Conservation (phyloP, 768 basidiomycete species). For the Gloeophyllum trabeum region DNA sequence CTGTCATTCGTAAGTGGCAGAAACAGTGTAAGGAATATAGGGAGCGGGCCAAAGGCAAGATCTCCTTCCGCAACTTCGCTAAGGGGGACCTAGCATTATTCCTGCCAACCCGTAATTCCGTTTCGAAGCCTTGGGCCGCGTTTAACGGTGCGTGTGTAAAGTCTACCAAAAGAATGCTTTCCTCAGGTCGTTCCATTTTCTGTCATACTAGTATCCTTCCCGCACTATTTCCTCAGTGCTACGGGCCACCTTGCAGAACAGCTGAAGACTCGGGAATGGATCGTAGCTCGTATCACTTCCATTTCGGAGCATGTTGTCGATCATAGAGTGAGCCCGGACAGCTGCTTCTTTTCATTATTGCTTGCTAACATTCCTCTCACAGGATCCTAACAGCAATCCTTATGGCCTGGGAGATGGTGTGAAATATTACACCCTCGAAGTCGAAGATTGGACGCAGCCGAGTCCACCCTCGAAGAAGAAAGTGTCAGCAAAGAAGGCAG, state of each 20-base stretch:
- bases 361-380: constrained; percentile 2
- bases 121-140: constrained; percentile 93
- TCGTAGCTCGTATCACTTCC: constrained; percentile 84
- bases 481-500: constrained; percentile 37
- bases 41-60: constrained; percentile 92
- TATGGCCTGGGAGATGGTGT: constrained; percentile 81
- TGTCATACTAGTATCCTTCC: constrained; percentile 70
- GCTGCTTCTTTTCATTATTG: constrained; percentile 2
- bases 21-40: constrained; percentile 95
- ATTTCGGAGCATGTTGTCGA: constrained; percentile 82
- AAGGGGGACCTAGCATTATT: constrained; percentile 95
- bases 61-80: constrained; percentile 90
- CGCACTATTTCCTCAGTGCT: constrained; percentile 93
- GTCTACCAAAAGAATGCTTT: neutral
- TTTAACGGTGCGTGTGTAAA: constrained; percentile 78
- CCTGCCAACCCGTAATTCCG: constrained; percentile 89
- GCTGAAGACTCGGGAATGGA: constrained; percentile 87
- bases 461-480: constrained; percentile 49
- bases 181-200: constrained; percentile 11
- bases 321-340: constrained; percentile 37
- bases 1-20: constrained; percentile 91
- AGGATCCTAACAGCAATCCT: constrained; percentile 84
- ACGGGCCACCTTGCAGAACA: constrained; percentile 82
- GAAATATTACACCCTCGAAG: constrained; percentile 90
- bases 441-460: constrained; percentile 87